phyloP scores from a whole-genome alignment of 306 rosid genomes.

The Rosa rugosa region DNA sequence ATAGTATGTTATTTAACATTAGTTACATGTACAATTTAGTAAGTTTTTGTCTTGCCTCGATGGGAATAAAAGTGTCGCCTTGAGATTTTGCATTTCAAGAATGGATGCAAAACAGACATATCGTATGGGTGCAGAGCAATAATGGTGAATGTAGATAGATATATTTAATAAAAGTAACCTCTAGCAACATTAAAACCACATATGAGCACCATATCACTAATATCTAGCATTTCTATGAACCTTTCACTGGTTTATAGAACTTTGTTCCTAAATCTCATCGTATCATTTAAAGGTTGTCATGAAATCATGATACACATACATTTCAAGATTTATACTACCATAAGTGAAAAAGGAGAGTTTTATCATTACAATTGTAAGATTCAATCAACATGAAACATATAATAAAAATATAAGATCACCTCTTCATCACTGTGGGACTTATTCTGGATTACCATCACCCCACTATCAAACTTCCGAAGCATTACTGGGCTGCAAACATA shows the following conservation, averaged over 20 bases:
- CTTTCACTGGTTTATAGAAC: not conserved
- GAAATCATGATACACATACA: not conserved
- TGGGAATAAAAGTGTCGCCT: not conserved
- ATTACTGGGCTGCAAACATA: slow-evolving; percentile 59
- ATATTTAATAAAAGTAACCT: not conserved
- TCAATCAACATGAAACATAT: not conserved
- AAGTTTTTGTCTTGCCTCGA: not conserved
- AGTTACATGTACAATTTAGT: not conserved
- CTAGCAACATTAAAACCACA: not conserved
- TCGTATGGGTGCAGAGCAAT: not conserved
- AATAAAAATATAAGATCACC: slow-evolving; percentile 40
- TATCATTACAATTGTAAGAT: not conserved
- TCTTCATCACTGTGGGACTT: slow-evolving; percentile 91
- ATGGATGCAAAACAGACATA: not conserved
- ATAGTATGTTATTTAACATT: not conserved
- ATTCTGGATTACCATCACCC: slow-evolving; percentile 94
- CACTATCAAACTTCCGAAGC: slow-evolving; percentile 95
- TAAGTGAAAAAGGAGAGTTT: not conserved
- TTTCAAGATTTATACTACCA: not conserved
- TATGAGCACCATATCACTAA: not conserved
- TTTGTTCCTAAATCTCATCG: not conserved
- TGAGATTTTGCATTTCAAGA: not conserved
- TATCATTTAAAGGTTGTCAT: not conserved
- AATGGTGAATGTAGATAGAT: not conserved
- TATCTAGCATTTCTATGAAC: not conserved